These are phyloP conservation scores for Parsonsia alboflavescens DNA, from an alignment of 257 asterid genomes.

Conservation along the genomic window DNA sequence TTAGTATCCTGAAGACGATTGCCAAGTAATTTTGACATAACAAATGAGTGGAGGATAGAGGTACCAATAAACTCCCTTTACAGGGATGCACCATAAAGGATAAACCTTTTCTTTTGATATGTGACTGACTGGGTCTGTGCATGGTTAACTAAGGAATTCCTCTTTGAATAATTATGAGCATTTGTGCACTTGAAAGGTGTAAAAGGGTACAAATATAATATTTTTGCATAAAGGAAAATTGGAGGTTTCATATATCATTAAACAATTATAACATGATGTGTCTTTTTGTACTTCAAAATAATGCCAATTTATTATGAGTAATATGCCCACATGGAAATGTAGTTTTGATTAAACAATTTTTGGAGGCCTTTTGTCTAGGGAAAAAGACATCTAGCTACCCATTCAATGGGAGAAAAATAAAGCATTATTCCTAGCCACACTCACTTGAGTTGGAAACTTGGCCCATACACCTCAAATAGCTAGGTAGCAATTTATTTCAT, in stretches of 20 bases:
- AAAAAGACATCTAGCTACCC: neutral
- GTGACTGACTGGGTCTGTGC: too few species aligned
- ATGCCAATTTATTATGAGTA: neutral
- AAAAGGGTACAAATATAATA: too few species aligned
- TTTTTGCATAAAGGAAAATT: neutral
- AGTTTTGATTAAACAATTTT: too few species aligned
- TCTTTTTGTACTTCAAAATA: neutral
- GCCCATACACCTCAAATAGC: too few species aligned
- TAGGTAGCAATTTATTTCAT: neutral
- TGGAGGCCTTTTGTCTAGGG: neutral
- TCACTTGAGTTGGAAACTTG: neutral
- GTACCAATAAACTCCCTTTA: too few species aligned
- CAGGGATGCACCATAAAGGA: too few species aligned
- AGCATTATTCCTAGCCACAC: neutral
- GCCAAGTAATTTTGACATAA: too few species aligned
- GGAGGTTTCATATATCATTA: neutral
- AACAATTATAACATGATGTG: neutral
- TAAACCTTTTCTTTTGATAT: too few species aligned
- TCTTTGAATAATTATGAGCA: neutral
- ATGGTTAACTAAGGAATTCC: neutral
- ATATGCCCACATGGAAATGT: neutral
- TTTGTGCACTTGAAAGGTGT: neutral
- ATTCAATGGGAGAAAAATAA: neutral
- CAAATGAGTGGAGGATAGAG: too few species aligned
- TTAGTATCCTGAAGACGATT: too few species aligned